Evolutionary conservation across 2,329 filamentous ascomycete species (phyloP), one percentile per base, ranked within the genome.

Genomic region (Nemania abortiva): DNA sequence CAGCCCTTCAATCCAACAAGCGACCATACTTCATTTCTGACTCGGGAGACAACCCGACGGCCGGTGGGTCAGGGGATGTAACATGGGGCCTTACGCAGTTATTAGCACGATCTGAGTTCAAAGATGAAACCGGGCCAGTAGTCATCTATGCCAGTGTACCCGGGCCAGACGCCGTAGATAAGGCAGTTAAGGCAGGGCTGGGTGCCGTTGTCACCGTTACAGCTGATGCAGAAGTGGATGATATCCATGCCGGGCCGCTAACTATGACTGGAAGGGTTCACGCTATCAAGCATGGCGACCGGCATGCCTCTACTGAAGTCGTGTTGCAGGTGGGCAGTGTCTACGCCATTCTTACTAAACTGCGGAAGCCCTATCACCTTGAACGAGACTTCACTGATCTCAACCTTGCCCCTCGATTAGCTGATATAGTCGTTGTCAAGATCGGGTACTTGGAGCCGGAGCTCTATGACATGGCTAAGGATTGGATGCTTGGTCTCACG

Each of bases 381-480:
- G 85, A 87, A 72, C 79, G 76, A 11, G 86, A 87, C 73, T 87
- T 88, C 70, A 84, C 81, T 0, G 82, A 84, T 2, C 79, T 88
- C 0, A 66, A 82, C 52, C 81, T 88, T 0, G 55, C 76, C 9
- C 85, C 85, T 1, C 81, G 85, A 1, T 72, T 79, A 4, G 81
- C 82, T 0, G 84, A 86, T 69, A 82, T 88, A 24, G 85, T 87
- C 0, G 82, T 88, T 52, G 85, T 87, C 27, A 87, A 88, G 75
- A 88, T 88, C 53, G 86, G 86, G 18, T 88, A 87, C 65, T 75
- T 88, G 1, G 86, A 88, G 73, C 86, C 86, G 3, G 82, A 88
- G 72, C 76, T 87, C 4, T 86, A 86, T 67, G 81, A 82, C 59
- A 88, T 88, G 85, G 82, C 85, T 0, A 79, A 79, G 7, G 85